phyloP scores from a whole-genome alignment of 129 eudicot species.

The Chrysanthemum lavandulifolium region DNA sequence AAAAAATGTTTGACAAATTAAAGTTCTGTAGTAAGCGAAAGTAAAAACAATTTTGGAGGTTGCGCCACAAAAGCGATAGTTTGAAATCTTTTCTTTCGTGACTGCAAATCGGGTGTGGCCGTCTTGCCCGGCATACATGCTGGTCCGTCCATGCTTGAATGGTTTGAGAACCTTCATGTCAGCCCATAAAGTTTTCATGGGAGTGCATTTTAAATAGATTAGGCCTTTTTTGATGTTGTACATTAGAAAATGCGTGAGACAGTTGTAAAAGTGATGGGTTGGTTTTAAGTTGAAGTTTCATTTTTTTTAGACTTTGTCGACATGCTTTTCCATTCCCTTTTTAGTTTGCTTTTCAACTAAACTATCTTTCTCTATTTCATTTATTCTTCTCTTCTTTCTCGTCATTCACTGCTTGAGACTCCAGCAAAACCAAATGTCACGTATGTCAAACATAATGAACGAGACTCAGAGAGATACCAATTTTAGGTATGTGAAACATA shows the following conservation, averaged over 20 bases:
- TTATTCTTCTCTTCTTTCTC: not conserved
- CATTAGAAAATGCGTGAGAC: constrained; percentile 31
- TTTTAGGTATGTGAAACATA: no score
- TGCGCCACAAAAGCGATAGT: no score
- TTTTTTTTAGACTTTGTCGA: not conserved
- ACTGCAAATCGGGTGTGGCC: no score
- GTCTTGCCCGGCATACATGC: no score
- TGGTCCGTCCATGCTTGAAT: no score
- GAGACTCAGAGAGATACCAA: no score
- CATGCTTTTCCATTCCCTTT: constrained; percentile 8
- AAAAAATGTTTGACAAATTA: no score
- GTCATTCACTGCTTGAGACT: not conserved
- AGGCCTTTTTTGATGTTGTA: constrained; percentile 19
- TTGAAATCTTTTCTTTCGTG: no score
- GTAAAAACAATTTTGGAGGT: no score
- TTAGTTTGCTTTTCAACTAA: constrained; percentile 26
- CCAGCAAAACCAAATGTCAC: not conserved
- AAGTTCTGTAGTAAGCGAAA: no score
- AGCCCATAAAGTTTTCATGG: constrained; percentile 28
- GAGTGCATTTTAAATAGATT: constrained; percentile 16
- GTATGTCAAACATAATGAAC: not conserved
- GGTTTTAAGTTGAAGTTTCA: constrained; percentile 12
- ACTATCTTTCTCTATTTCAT: not conserved
- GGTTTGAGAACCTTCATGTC: constrained; percentile 8
- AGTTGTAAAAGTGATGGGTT: constrained; percentile 37